Conservation (phyloP, 768 basidiomycete genomes). For the Boletus subcaerulescens region DNA sequence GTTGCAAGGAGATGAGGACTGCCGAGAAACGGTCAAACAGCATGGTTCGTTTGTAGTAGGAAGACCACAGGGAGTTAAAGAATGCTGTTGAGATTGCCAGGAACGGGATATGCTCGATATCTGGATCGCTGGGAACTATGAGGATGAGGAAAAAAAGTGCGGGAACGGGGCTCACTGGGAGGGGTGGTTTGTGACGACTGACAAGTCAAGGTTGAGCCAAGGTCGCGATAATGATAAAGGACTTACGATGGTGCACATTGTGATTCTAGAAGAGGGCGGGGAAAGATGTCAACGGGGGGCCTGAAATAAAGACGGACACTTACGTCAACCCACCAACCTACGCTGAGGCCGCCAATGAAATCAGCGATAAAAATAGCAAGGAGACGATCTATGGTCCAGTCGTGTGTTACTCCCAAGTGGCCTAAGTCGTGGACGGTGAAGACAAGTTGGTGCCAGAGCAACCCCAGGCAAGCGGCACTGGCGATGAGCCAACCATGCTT, state of each 20-base stretch:
- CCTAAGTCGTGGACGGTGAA: conserved; percentile 94
- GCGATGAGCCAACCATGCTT: conserved; percentile 58
- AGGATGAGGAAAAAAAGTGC: conserved; percentile 1
- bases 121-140: conserved; percentile 58
- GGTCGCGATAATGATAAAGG: not conserved
- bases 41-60: conserved; percentile 91
- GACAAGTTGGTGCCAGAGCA: conserved; percentile 93
- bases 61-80: conserved; percentile 83
- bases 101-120: conserved; percentile 89
- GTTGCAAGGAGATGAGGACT: conserved; percentile 72
- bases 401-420: conserved; percentile 89
- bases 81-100: conserved; percentile 90
- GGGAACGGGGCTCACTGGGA: conserved; percentile 64
- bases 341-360: conserved; percentile 87
- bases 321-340: conserved; percentile 98
- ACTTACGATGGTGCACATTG: conserved; percentile 93
- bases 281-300: conserved; percentile 4
- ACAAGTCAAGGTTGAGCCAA: conserved; percentile 2
- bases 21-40: conserved; percentile 68
- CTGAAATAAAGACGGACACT: conserved; percentile 36
- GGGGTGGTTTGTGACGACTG: conserved; percentile 97
- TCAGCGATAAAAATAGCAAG: conserved; percentile 79
- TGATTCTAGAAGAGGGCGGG: conserved; percentile 60
- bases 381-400: conserved; percentile 78
- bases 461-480: conserved; percentile 80